phyloP scores from a whole-genome alignment of 805 yeast species.

The Ogataea populi-albae region DNA sequence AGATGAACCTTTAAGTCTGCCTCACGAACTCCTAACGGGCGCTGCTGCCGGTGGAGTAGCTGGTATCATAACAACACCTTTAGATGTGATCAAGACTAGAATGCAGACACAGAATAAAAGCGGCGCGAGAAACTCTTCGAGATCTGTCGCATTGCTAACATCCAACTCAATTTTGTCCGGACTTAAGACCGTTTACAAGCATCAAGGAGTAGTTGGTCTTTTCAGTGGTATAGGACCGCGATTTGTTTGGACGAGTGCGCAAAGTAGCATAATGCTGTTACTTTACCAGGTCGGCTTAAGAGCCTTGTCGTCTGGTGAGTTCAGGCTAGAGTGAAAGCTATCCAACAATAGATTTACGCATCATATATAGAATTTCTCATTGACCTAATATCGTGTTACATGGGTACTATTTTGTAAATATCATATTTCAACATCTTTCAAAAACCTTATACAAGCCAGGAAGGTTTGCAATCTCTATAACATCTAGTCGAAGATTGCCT shows the following conservation, averaged over 20 bases:
- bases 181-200: slow-evolving; percentile 52
- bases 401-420: not conserved
- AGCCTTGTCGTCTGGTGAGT: slow-evolving; percentile 35
- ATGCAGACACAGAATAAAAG: slow-evolving; percentile 73
- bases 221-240: slow-evolving; percentile 97
- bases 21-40: slow-evolving; percentile 77
- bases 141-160: slow-evolving; percentile 19
- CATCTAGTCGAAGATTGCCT: slow-evolving; percentile 44
- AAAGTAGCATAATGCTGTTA: slow-evolving; percentile 89
- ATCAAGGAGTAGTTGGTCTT: slow-evolving; percentile 76
- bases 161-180: slow-evolving; percentile 51
- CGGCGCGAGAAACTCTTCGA: slow-evolving; percentile 14
- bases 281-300: slow-evolving; percentile 78
- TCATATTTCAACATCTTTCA: slow-evolving; percentile 67
- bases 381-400: no score
- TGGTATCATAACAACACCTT: slow-evolving; percentile 83
- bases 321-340: slow-evolving; percentile 10
- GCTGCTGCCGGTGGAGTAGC: slow-evolving; percentile 96
- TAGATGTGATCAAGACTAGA: slow-evolving; percentile 89
- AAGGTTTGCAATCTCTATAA: slow-evolving; percentile 82
- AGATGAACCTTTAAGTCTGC: slow-evolving; percentile 41
- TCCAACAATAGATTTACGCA: no score
- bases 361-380: no score
- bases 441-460: slow-evolving; percentile 91
- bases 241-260: slow-evolving; percentile 93